Evolutionary conservation across 2,329 filamentous ascomycete genomes (phyloP).

Genomic region (Ascochyta koolunga): DNA sequence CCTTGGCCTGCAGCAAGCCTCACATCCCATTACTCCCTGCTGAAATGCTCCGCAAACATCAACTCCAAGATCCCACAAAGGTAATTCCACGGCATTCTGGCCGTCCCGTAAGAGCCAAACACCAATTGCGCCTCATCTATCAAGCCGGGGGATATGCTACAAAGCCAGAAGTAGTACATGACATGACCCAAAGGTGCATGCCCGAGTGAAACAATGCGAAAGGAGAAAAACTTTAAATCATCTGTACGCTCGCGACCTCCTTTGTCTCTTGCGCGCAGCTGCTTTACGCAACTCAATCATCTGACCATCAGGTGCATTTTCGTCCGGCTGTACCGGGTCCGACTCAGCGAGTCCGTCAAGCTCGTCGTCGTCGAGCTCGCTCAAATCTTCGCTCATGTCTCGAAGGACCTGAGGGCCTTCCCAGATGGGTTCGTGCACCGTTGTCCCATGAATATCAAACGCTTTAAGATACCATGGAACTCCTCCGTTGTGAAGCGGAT

Average conservation of each 20-base stretch:
- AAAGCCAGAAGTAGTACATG: conserved; percentile 28
- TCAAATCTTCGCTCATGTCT: conserved; percentile 83
- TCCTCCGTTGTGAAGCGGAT: conserved; percentile 65
- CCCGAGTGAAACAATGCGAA: conserved; percentile 15
- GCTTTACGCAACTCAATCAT: conserved; percentile 37
- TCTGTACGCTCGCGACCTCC: conserved; percentile 31
- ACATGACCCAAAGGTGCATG: conserved; percentile 13
- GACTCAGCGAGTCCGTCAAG: conserved; percentile 65
- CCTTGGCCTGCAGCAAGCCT: neutral
- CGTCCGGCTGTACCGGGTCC: conserved; percentile 37
- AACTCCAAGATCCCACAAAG: conserved; percentile 13
- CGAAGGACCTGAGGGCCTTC: conserved; percentile 73
- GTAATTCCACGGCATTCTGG: conserved; percentile 6
- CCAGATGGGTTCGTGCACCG: conserved; percentile 74
- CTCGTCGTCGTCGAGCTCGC: conserved; percentile 90
- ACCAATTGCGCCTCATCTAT: conserved; percentile 19
- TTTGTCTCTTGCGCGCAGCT: conserved; percentile 40
- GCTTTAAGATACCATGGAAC: conserved; percentile 86
- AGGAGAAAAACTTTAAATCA: conserved; percentile 16
- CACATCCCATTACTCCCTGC: conserved; percentile 25
- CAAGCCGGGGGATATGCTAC: conserved; percentile 24
- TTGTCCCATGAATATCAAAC: conserved; percentile 81
- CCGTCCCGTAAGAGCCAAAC: conserved; percentile 18
- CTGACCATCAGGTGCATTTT: conserved; percentile 29
- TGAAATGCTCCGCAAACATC: conserved; percentile 23